A percentile compares a stretch with the other conserved stretches of the same genome.
Evolutionary conservation across 148 eudicot genomes (phyloP).

Genomic region (Rheum nobile): DNA sequence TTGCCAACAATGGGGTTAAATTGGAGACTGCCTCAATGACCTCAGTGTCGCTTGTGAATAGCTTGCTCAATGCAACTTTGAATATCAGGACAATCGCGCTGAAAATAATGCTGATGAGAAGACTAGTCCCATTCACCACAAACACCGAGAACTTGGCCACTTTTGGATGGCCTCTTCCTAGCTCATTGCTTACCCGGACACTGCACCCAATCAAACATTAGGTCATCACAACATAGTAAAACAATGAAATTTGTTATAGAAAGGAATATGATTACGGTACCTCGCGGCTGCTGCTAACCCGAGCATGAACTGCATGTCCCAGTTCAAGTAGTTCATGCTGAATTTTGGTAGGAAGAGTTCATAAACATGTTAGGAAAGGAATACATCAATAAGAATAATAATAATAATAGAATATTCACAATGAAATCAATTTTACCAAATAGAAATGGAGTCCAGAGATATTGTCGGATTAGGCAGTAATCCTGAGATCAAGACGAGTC

Average conservation of each 20-base stretch:
- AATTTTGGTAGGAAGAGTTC: background rate
- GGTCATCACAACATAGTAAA: background rate
- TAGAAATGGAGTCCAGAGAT: conserved; percentile 25
- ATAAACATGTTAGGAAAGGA: background rate
- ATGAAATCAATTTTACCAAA: conserved; percentile 18
- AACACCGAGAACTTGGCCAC: conserved; percentile 41
- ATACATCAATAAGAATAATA: background rate
- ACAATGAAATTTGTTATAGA: background rate
- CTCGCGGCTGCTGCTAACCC: conserved; percentile 16
- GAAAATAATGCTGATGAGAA: conserved; percentile 22
- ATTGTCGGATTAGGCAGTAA: conserved; percentile 20
- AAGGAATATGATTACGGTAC: background rate
- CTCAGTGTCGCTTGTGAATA: conserved; percentile 19
- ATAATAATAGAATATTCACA: background rate
- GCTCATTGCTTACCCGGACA: conserved; percentile 47
- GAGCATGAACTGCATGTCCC: conserved; percentile 17
- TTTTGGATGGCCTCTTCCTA: conserved; percentile 38
- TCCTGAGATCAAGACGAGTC: conserved; percentile 25
- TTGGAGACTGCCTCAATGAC: conserved; percentile 29
- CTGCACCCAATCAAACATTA: conserved; percentile 15
- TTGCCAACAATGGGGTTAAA: conserved; percentile 31
- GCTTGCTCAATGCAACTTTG: conserved; percentile 14
- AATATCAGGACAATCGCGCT: conserved; percentile 22
- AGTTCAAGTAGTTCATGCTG: conserved; percentile 27
- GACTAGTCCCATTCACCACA: conserved; percentile 24